These are phyloP conservation scores for Metschnikowia gelsemii DNA, from an alignment of 805 yeast genomes.

Conservation along the genomic window DNA sequence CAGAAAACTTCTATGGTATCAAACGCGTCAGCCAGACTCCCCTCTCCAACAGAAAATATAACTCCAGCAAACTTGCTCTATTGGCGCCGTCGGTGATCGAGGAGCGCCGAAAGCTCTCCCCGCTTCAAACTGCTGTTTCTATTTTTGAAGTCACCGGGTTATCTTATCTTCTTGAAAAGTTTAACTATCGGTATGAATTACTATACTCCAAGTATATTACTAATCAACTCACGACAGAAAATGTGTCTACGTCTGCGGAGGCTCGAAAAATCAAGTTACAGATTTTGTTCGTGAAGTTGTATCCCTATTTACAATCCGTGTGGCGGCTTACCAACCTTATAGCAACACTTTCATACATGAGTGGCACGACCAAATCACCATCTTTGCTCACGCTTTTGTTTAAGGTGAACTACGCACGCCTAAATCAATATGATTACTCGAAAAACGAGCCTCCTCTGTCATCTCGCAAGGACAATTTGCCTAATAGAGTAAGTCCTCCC, in stretches of 20 bases:
- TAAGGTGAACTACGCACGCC: constrained; percentile 63
- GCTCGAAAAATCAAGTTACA: constrained; percentile 29
- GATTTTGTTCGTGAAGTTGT: constrained; percentile 52
- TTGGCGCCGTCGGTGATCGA: constrained; percentile 46
- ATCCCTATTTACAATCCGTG: constrained; percentile 56
- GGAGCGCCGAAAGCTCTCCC: constrained; percentile 50
- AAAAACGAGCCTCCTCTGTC: constrained; percentile 30
- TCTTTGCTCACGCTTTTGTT: constrained; percentile 59
- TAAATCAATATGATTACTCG: constrained; percentile 51
- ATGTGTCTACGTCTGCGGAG: constrained; percentile 25
- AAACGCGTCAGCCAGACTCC: constrained; percentile 54
- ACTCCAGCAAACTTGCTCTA: constrained; percentile 35
- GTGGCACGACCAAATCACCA: constrained; percentile 65
- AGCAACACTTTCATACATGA: constrained; percentile 61
- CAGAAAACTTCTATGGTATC: constrained; percentile 89
- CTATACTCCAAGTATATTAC: constrained; percentile 60
- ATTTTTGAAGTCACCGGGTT: constrained; percentile 60
- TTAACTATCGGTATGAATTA: constrained; percentile 61
- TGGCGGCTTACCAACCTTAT: constrained; percentile 51
- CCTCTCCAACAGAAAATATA: constrained; percentile 29
- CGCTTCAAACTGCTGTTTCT: constrained; percentile 52
- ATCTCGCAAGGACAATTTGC: constrained; percentile 13
- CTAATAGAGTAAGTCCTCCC: constrained; percentile 41
- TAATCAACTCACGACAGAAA: constrained; percentile 37
- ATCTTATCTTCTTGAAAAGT: constrained; percentile 68